phyloP scores from a whole-genome alignment of 1,284 basidiomycete genomes.

The Apiotrichum domesticum region DNA sequence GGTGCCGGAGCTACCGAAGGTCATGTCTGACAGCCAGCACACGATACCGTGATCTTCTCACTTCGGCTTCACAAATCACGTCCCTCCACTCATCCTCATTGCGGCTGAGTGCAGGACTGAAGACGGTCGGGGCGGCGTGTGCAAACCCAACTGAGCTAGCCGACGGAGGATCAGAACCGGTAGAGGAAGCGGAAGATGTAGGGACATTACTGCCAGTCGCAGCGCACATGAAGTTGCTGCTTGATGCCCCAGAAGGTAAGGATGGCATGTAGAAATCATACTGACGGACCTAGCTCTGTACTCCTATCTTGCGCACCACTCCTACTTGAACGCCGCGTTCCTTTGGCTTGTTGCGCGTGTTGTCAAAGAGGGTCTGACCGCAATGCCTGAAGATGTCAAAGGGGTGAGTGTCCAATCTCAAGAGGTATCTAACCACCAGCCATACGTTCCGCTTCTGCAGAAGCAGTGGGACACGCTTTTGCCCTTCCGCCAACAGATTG shows the following conservation, averaged over 20 bases:
- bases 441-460: slow-evolving; percentile 63
- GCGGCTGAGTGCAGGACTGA: slow-evolving; percentile 43
- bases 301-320: slow-evolving; percentile 69
- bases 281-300: slow-evolving; percentile 53
- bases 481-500: slow-evolving; percentile 76
- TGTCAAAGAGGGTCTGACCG: slow-evolving; percentile 49
- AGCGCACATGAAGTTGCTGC: slow-evolving; percentile 75
- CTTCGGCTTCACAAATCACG: slow-evolving; percentile 82
- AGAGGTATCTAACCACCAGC: slow-evolving; percentile 14
- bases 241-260: slow-evolving; percentile 72
- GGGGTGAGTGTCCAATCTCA: slow-evolving; percentile 20
- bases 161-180: slow-evolving; percentile 10
- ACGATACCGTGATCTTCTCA: slow-evolving; percentile 85
- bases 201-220: slow-evolving; percentile 67
- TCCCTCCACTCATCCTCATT: slow-evolving; percentile 52
- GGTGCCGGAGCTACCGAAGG: too few species aligned
- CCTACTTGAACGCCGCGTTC: slow-evolving; percentile 75
- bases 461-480: slow-evolving; percentile 83
- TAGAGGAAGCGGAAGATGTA: slow-evolving; percentile 44
- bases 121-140: slow-evolving; percentile 34
- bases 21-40: slow-evolving; percentile 55
- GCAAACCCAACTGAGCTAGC: slow-evolving; percentile 29
- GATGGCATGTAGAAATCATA: neutral
- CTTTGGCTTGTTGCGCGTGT: slow-evolving; percentile 77
- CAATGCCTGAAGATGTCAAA: slow-evolving; percentile 30